Evolutionary conservation across 2,329 filamentous ascomycete species (phyloP).

Genomic region (Acephala macrosclerotiorum): DNA sequence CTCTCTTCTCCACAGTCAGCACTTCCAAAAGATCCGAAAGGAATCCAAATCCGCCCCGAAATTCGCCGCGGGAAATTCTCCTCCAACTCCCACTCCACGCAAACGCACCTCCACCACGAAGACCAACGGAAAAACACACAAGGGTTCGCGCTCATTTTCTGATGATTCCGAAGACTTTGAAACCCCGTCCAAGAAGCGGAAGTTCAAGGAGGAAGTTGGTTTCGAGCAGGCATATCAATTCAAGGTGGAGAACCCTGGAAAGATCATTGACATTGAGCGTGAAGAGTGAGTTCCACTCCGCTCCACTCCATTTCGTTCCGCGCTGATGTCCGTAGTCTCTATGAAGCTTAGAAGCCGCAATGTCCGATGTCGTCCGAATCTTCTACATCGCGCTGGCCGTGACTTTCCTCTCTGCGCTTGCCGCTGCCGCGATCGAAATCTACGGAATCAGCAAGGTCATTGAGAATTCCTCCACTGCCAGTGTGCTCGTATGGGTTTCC

Average conservation of each 20-base stretch:
- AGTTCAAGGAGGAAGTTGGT: neutral
- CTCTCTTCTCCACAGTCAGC: constrained; percentile 35
- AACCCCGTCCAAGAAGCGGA: neutral
- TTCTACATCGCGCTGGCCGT: too few species aligned
- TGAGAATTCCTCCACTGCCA: too few species aligned
- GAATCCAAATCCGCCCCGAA: constrained; percentile 16
- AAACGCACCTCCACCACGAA: neutral
- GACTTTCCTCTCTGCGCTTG: too few species aligned
- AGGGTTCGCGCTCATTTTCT: neutral
- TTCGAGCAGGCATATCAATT: neutral
- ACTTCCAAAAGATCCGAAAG: constrained; percentile 43
- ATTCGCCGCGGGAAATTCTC: neutral
- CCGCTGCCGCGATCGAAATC: too few species aligned
- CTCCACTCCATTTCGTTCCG: neutral
- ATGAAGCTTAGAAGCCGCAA: neutral
- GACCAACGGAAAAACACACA: neutral
- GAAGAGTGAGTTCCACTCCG: neutral
- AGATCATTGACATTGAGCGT: neutral
- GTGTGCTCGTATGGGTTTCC: too few species aligned
- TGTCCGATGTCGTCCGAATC: too few species aligned
- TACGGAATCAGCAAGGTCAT: too few species aligned
- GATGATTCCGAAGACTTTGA: neutral
- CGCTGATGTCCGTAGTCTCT: neutral
- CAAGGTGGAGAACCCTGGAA: neutral
- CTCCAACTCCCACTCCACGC: neutral